Evolutionary conservation across 768 basidiomycete species (phyloP), one percentile per base, ranked within the genome.

Genomic region (Tubosaeta sp.): DNA sequence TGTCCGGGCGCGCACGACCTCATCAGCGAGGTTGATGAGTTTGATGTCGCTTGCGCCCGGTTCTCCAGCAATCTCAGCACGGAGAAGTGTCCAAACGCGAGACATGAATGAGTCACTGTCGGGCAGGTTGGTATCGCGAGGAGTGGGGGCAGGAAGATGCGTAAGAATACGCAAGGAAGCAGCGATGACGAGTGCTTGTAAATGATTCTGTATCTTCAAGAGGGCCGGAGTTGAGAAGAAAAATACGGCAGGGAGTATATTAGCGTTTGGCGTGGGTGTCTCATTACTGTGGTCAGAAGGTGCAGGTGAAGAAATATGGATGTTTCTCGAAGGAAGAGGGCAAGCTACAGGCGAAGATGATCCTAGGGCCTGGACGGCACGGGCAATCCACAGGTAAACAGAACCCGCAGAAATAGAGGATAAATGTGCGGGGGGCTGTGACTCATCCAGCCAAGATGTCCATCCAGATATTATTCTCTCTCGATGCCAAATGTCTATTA

Each of bases 21-120:
- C 87, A 59, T 89, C 87, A 1, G 83, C 84, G 22, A 90, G 77
- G 62, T 89, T 82, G 41, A 82, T 62, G 32, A 88, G 63, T 59
- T 83, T 86, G 16, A 82, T 83, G 18, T 68, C 65, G 13, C 65
- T 60, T 18, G 66, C 54, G n/a, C 54, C 65, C 1, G 67, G 60
- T 34, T 67, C 60, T 49, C 58, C 52, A 2, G 75, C 67, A 39
- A 87, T 76, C 56, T 86, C 84, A 16, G 73, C 67, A 53, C 74
- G 74, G 19, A 89, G 75, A 11, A 88, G 76, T 3, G 78, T 69
- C 86, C 86, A 88, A 10, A 87, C 62, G 42, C 86, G 82, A 18
- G 71, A 58, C 65, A 77, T 76, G 63, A 87, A 86, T 38, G 75
- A 71, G 18, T 53, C 49, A 8, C 50, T 36, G 21, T 58, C 48